These are phyloP conservation scores for Paramecium primaurelia DNA, from an alignment of 73 alveolate species.

Conservation along the genomic window DNA sequence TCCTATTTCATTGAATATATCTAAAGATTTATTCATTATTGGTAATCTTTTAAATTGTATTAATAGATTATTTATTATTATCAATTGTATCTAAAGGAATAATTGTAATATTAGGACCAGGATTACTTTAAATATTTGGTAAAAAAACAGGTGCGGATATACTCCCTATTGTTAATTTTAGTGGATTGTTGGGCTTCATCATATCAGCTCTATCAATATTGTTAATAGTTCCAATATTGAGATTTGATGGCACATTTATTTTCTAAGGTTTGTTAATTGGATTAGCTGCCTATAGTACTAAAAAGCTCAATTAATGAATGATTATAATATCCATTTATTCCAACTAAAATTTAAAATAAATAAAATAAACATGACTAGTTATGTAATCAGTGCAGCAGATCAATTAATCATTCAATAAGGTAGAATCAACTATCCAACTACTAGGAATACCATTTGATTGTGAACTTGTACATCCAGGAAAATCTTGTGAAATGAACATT, in stretches of 20 bases:
- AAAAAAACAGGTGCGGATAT: neutral
- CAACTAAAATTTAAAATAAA: neutral
- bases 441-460: neutral
- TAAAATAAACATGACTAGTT: neutral
- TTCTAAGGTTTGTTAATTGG: neutral
- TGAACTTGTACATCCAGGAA: conserved; percentile 17
- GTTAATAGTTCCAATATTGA: neutral
- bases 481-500: conserved; percentile 12
- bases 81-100: neutral
- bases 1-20: neutral
- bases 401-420: neutral
- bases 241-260: conserved; percentile 26
- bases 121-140: neutral
- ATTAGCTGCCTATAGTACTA: neutral
- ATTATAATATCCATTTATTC: neutral
- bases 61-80: neutral
- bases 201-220: neutral
- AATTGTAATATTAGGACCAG: neutral
- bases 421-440: neutral
- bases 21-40: neutral
- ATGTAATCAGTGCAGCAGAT: conserved; percentile 21
- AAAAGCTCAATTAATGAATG: neutral
- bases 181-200: neutral
- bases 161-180: neutral
- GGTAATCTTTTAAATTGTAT: neutral